phyloP scores from a whole-genome alignment of 2,329 filamentous ascomycete species.

The Pestalotiopsis sp. region DNA sequence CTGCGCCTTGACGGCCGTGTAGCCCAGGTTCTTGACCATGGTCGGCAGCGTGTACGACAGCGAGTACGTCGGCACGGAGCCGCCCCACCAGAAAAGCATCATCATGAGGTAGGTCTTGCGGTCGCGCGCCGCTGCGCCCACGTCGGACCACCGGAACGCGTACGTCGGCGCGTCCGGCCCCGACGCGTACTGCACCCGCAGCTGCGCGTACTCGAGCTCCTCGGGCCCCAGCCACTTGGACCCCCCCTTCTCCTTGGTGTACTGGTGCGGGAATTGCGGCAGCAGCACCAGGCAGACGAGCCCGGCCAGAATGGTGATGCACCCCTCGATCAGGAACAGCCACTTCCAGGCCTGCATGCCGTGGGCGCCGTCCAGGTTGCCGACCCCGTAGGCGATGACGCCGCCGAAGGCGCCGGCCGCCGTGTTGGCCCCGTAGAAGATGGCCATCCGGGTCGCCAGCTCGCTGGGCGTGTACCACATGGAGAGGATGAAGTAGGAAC shows the following conservation, averaged over 20 bases:
- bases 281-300: conserved; percentile 37
- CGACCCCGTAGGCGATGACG: conserved; percentile 39
- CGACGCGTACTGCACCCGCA: conserved; percentile 31
- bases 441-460: conserved; percentile 19
- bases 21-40: conserved; percentile 44
- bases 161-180: conserved; percentile 34
- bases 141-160: conserved; percentile 37
- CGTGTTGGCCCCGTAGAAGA: conserved; percentile 34
- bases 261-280: conserved; percentile 30
- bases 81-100: conserved; percentile 41
- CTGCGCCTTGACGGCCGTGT: conserved; percentile 43
- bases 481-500: conserved; percentile 22
- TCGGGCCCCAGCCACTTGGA: conserved; percentile 41
- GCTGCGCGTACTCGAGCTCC: conserved; percentile 44
- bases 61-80: conserved; percentile 39
- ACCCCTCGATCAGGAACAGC: conserved; percentile 23
- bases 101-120: conserved; percentile 39
- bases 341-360: conserved; percentile 40
- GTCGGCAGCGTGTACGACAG: conserved; percentile 30
- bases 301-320: conserved; percentile 29
- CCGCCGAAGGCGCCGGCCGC: conserved; percentile 37
- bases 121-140: conserved; percentile 42
- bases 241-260: not conserved
- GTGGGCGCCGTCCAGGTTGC: conserved; percentile 31
- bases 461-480: conserved; percentile 24